phyloP scores from a whole-genome alignment of 2,329 filamentous ascomycete species.

The Fusarium praegraminearum region DNA sequence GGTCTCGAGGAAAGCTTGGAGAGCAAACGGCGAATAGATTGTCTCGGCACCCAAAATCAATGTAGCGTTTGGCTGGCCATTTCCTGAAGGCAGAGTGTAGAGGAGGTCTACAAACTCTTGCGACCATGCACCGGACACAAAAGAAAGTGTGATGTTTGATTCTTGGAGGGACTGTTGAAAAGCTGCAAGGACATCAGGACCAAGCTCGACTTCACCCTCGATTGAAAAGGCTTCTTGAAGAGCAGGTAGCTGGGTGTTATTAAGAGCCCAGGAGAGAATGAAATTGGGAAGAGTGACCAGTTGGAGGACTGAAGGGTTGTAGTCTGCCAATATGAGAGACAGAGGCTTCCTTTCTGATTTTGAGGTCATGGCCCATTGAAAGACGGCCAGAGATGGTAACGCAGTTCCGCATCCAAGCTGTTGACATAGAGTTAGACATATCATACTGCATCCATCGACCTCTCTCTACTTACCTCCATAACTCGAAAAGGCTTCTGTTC shows the following conservation, averaged over 20 bases:
- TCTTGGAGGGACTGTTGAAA: slow-evolving; percentile 68
- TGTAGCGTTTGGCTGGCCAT: slow-evolving; percentile 47
- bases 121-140: slow-evolving; percentile 83
- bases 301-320: slow-evolving; percentile 81
- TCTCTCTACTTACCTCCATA: slow-evolving; percentile 63
- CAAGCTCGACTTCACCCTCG: slow-evolving; percentile 74
- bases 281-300: slow-evolving; percentile 85
- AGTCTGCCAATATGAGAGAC: slow-evolving; percentile 78
- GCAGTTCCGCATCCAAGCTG: slow-evolving; percentile 84
- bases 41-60: slow-evolving; percentile 82
- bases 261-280: slow-evolving; percentile 74
- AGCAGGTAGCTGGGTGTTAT: slow-evolving; percentile 53
- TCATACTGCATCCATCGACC: not conserved
- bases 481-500: slow-evolving; percentile 56
- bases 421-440: slow-evolving; percentile 33
- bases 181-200: slow-evolving; percentile 65
- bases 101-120: slow-evolving; percentile 72
- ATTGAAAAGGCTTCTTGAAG: slow-evolving; percentile 61
- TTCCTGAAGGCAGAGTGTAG: slow-evolving; percentile 49
- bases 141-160: slow-evolving; percentile 67
- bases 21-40: slow-evolving; percentile 81
- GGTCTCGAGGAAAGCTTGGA: slow-evolving; percentile 75
- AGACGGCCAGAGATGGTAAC: slow-evolving; percentile 77
- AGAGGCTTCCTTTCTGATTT: slow-evolving; percentile 52
- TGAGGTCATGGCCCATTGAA: slow-evolving; percentile 66